Evolutionary conservation across 2,329 filamentous ascomycete species (phyloP).

Genomic region (Trichoderma hamatum): DNA sequence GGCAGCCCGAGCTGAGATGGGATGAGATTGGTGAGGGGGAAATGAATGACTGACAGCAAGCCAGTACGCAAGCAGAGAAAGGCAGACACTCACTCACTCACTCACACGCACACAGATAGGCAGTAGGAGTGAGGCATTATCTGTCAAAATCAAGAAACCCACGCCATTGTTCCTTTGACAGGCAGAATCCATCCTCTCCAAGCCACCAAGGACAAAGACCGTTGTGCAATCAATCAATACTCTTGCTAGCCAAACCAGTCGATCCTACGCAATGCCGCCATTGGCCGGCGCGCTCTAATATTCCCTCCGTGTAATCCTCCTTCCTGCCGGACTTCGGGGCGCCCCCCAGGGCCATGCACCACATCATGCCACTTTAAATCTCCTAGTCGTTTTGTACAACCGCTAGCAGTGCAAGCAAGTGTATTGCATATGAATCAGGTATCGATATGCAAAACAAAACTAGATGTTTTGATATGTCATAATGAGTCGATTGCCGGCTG

Average conservation of each 20-base stretch:
- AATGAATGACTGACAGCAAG: too few species aligned
- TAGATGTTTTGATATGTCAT: neutral
- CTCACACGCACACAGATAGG: too few species aligned
- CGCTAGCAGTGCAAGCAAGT: neutral
- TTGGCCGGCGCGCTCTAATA: neutral
- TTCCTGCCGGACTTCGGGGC: neutral
- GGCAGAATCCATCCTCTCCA: neutral
- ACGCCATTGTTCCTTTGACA: neutral
- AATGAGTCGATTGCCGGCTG: neutral
- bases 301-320: neutral
- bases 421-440: too few species aligned
- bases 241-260: neutral
- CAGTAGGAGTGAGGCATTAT: neutral
- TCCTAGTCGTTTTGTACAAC: neutral
- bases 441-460: neutral
- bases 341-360: neutral
- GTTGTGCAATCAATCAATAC: neutral
- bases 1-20: neutral
- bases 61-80: too few species aligned
- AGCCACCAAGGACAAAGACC: neutral
- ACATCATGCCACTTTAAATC: slow-evolving; percentile 2
- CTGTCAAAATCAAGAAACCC: neutral
- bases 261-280: neutral
- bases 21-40: neutral
- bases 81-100: neutral